Conservation (phyloP, 2,329 filamentous ascomycete genomes). For the Gyromitra esculenta region DNA sequence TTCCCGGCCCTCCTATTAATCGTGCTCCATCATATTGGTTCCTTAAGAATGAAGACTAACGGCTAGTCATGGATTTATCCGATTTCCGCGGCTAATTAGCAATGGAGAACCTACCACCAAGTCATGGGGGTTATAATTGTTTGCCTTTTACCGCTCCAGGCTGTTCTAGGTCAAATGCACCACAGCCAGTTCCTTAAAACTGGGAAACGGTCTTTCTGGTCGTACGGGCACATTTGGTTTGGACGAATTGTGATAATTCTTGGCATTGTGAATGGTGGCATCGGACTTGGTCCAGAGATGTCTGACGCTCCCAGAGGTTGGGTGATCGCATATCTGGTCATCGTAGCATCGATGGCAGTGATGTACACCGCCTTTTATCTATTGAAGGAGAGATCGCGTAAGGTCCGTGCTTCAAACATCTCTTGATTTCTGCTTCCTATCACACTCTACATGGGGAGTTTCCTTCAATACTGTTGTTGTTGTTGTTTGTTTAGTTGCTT, state of each 20-base stretch:
- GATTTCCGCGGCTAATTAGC: slow-evolving; percentile 60
- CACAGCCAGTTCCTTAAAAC: slow-evolving; percentile 67
- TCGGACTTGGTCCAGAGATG: slow-evolving; percentile 66
- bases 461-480: slow-evolving; percentile 1
- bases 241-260: slow-evolving; percentile 69
- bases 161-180: slow-evolving; percentile 68
- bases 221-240: slow-evolving; percentile 71
- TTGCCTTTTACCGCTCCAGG: slow-evolving; percentile 68
- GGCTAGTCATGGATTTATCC: neutral
- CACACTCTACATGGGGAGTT: neutral
- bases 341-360: slow-evolving; percentile 65
- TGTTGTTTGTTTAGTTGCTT: neutral
- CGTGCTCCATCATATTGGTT: neutral
- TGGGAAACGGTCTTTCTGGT: slow-evolving; percentile 65
- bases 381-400: slow-evolving; percentile 39
- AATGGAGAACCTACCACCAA: slow-evolving; percentile 67
- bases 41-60: slow-evolving; percentile 19
- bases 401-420: slow-evolving; percentile 22
- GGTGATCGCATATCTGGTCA: slow-evolving; percentile 68
- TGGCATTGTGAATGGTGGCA: slow-evolving; percentile 71
- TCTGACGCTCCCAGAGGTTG: slow-evolving; percentile 62
- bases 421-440: neutral
- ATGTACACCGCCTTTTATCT: slow-evolving; percentile 61
- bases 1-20: neutral
- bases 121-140: slow-evolving; percentile 68